Evolutionary conservation across 352 stramenopile genomes (phyloP), one percentile per base, ranked within the genome.

Genomic region (Phytophthora megakarya): DNA sequence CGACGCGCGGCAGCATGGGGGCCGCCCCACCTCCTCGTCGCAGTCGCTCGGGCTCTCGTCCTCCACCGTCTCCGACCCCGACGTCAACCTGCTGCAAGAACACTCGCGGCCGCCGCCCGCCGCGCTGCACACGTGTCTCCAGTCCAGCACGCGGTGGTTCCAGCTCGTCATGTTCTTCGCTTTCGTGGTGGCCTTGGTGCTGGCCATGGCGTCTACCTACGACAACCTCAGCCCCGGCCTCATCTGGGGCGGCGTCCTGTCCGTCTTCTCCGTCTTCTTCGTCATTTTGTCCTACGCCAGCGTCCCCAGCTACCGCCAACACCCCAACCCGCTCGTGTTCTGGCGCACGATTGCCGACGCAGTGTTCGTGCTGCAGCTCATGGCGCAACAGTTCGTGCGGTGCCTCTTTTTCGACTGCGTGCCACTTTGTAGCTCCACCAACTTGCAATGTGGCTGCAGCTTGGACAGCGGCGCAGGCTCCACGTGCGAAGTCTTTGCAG

Each of bases 261-360:
- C 77, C 33, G 72, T 87, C 49, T 91, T 93, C 61, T 95, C 86
- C n/a, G 86, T 95, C 49, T 82, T 95, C 53, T 92, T 93, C 48
- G 86, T 96, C 26, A 91, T 96, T 38, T 48, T 96, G 9, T 90
- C 78, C 58, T 96, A 94, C 65, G 78, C 71, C 13, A 92, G 84
- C 57, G 85, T 93, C 21, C 82, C 80, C 3, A 81, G 77, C 48
- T 93, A 93, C 66, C 78, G 88, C 0, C 86, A 94, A 58, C 88
- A 96, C 54, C 88, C 88, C 23, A 96, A 96, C 49, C 86, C 88
- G 62, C 82, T 96, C 46, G 85, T 96, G 23, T 96, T 96, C 61
- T 96, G 85, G 84, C 83, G 86, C 45, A 92, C 86, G 15, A 94
- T 96, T 61, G 84, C 84, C 21, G 88, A 96, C 67, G 80, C 80